These are phyloP conservation scores for Talaromyces albobiverticillius DNA, from an alignment of 2,329 filamentous ascomycete genomes.

Conservation along the genomic window DNA sequence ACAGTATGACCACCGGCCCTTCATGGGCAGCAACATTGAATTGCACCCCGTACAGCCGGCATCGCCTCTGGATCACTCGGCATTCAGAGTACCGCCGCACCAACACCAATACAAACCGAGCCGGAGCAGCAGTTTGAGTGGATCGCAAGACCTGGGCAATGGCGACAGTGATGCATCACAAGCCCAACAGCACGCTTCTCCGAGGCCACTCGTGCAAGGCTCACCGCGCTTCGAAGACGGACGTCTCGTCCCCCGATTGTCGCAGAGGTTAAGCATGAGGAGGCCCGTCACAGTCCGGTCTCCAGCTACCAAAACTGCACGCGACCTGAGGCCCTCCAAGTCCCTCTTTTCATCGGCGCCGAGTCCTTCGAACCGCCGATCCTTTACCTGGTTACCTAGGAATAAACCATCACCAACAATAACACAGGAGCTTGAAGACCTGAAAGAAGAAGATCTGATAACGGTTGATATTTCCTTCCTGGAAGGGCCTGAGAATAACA, in stretches of 20 bases:
- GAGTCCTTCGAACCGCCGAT: slow-evolving; percentile 8
- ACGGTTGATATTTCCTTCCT: slow-evolving; percentile 21
- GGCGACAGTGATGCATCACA: not conserved
- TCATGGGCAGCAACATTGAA: slow-evolving; percentile 1
- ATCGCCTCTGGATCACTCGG: slow-evolving; percentile 7
- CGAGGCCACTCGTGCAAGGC: not conserved
- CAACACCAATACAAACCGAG: no score
- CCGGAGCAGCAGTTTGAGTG: not conserved
- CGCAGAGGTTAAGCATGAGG: slow-evolving; percentile 11
- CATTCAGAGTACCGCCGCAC: not conserved
- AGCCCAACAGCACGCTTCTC: not conserved
- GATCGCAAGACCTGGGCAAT: not conserved
- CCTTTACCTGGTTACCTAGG: slow-evolving; percentile 1
- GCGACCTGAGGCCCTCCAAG: not conserved
- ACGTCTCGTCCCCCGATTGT: slow-evolving; percentile 9
- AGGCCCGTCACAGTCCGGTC: not conserved
- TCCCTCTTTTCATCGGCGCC: slow-evolving; percentile 8
- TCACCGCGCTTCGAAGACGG: slow-evolving; percentile 10
- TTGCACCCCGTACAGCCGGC: slow-evolving; percentile 5
- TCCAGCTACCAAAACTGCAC: not conserved
- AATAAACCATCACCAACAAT: slow-evolving; percentile 8
- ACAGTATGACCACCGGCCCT: not conserved
- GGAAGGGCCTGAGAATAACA: slow-evolving; percentile 15
- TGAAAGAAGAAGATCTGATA: slow-evolving; percentile 10
- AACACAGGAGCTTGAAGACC: slow-evolving; percentile 16